Evolutionary conservation across 352 stramenopile species (phyloP).

Genomic region (Globisporangium middletonii): DNA sequence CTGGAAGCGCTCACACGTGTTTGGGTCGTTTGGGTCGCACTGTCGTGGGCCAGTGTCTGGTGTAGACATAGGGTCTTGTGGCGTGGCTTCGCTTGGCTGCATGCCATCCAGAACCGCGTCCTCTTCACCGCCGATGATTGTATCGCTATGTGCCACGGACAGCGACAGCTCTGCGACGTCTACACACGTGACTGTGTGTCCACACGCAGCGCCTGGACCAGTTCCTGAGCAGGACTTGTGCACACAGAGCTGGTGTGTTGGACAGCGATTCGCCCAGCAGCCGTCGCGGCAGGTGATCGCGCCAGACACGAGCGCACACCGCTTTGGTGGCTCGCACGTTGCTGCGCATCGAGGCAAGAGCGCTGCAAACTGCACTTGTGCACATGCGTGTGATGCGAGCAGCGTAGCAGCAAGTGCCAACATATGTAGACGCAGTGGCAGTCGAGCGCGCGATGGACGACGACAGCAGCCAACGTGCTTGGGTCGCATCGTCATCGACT

Average conservation of each 20-base stretch:
- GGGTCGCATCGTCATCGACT: too few relatives aligned
- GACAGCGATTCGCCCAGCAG: neutral
- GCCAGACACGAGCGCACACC: neutral
- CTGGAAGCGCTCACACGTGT: neutral
- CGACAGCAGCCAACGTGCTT: neutral
- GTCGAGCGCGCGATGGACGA: neutral
- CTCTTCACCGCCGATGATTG: neutral
- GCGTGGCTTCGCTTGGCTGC: neutral
- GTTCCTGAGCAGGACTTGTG: neutral
- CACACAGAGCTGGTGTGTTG: neutral
- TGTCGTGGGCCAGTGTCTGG: neutral
- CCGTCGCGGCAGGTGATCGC: constrained; percentile 1
- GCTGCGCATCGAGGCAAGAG: neutral
- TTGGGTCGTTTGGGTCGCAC: neutral
- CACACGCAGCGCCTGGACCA: neutral
- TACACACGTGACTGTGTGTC: neutral
- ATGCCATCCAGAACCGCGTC: neutral
- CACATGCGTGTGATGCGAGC: neutral
- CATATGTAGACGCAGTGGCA: neutral
- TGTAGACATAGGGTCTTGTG: neutral
- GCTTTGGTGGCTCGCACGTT: constrained; percentile 1
- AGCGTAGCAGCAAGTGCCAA: neutral
- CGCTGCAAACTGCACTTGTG: constrained; percentile 3
- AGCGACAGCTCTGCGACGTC: neutral
- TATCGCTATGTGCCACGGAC: neutral